Evolutionary conservation across 768 basidiomycete species (phyloP).

Genomic region (Termitomyces sp.): DNA sequence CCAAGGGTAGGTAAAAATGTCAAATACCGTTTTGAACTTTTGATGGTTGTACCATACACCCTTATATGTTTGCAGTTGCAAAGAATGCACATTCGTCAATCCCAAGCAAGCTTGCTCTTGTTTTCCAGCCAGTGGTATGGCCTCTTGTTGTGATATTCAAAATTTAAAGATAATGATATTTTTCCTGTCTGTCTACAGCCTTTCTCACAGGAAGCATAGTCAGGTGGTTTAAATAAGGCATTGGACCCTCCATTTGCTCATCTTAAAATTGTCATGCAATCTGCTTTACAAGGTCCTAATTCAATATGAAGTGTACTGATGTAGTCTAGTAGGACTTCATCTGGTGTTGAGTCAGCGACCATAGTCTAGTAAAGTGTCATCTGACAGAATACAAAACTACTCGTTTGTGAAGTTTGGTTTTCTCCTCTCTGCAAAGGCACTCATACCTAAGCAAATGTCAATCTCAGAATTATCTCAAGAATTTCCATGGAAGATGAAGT

Average conservation of each 20-base stretch:
- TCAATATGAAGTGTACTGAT: background rate
- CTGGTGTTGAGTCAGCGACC: background rate
- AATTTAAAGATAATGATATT: background rate
- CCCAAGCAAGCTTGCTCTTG: too few species aligned
- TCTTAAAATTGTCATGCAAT: background rate
- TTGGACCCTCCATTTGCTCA: background rate
- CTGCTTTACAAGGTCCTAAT: background rate
- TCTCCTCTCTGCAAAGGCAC: conserved; percentile 91
- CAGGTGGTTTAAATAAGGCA: conserved; percentile 29
- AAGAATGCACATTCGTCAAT: too few species aligned
- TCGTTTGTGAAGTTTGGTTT: conserved; percentile 73
- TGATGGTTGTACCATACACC: too few species aligned
- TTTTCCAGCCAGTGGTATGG: too few species aligned
- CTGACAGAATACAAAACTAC: background rate
- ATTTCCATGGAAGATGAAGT: background rate
- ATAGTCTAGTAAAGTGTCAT: background rate
- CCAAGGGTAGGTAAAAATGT: too few species aligned
- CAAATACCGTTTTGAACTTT: too few species aligned
- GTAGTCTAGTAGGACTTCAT: background rate
- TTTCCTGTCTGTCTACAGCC: conserved; percentile 13
- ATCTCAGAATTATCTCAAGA: conserved; percentile 18
- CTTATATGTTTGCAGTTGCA: too few species aligned
- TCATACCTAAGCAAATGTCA: conserved; percentile 80
- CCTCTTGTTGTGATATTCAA: background rate
- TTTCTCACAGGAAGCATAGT: conserved; percentile 32